Evolutionary conservation across 768 basidiomycete species (phyloP).

Genomic region (Leucocoprinus sp.): DNA sequence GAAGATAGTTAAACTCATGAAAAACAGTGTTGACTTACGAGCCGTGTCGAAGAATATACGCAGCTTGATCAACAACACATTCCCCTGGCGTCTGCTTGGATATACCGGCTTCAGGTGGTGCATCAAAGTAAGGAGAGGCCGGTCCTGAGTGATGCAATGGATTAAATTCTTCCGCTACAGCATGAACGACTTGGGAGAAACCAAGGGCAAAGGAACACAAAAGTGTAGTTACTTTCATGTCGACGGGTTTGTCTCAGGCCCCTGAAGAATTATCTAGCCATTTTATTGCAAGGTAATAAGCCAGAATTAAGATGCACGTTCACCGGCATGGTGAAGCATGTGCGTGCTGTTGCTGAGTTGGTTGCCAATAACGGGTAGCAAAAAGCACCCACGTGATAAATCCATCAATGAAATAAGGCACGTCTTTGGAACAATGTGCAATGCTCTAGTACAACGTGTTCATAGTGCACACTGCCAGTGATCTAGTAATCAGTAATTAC

Average conservation of each 20-base stretch:
- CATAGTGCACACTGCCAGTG: no score
- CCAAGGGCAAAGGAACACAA: no score
- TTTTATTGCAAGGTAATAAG: no score
- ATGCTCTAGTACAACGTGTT: no score
- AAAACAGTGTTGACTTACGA: not conserved
- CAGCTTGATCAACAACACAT: not conserved
- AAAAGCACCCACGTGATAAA: no score
- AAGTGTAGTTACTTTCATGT: not conserved
- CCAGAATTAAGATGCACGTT: no score
- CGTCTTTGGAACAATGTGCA: no score
- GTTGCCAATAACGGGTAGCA: no score
- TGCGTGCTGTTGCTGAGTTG: no score
- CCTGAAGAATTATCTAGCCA: not conserved
- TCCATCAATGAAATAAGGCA: no score
- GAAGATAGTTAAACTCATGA: not conserved
- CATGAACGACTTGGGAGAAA: not conserved
- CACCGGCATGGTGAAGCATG: no score
- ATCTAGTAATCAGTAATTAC: no score
- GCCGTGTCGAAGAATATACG: not conserved
- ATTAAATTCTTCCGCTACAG: not conserved
- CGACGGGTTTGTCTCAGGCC: not conserved
- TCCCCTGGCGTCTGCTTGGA: not conserved
- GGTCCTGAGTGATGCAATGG: not conserved
- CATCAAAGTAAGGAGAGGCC: slow-evolving; percentile 1
- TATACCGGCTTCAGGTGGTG: not conserved